Conservation (phyloP, 2,329 filamentous ascomycete species). For the Rhynchosporium agropyri region DNA sequence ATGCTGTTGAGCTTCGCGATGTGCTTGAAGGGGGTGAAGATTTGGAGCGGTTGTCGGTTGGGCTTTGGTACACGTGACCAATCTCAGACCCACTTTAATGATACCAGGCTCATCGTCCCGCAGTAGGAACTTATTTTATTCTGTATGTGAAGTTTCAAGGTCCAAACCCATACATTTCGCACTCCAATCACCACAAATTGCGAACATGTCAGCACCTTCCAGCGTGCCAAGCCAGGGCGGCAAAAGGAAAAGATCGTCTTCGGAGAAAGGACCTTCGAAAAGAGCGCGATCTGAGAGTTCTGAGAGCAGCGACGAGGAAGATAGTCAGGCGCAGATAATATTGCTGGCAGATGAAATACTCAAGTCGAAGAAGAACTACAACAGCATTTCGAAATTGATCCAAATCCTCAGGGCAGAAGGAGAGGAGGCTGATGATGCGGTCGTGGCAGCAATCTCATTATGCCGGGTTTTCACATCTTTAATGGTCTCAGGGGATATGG, state of each 20-base stretch:
- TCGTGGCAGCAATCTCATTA: constrained; percentile 76
- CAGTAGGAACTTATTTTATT: constrained; percentile 9
- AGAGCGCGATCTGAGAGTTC: constrained; percentile 45
- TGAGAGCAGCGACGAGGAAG: constrained; percentile 50
- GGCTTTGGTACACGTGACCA: constrained; percentile 8
- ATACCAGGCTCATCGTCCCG: not conserved
- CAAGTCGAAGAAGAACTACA: constrained; percentile 87
- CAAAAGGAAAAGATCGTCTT: constrained; percentile 55
- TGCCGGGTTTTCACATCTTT: constrained; percentile 86
- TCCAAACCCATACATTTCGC: constrained; percentile 16
- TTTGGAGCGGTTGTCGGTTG: constrained; percentile 34
- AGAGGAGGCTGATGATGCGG: constrained; percentile 56
- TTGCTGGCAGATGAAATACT: constrained; percentile 78
- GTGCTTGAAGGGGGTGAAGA: constrained; percentile 35
- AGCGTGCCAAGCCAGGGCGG: constrained; percentile 24
- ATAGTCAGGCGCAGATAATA: constrained; percentile 67
- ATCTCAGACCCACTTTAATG: constrained; percentile 5
- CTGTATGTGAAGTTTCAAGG: not conserved
- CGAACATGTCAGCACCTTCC: constrained; percentile 38
- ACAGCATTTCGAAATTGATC: constrained; percentile 79
- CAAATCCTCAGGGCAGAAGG: constrained; percentile 56
- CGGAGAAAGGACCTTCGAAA: constrained; percentile 50
- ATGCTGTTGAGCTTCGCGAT: constrained; percentile 48
- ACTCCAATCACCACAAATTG: not conserved
- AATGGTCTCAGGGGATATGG: constrained; percentile 72